These are phyloP conservation scores for Tripidium arundinaceum DNA, from an alignment of 202 grass and related monocot species.

Conservation along the genomic window DNA sequence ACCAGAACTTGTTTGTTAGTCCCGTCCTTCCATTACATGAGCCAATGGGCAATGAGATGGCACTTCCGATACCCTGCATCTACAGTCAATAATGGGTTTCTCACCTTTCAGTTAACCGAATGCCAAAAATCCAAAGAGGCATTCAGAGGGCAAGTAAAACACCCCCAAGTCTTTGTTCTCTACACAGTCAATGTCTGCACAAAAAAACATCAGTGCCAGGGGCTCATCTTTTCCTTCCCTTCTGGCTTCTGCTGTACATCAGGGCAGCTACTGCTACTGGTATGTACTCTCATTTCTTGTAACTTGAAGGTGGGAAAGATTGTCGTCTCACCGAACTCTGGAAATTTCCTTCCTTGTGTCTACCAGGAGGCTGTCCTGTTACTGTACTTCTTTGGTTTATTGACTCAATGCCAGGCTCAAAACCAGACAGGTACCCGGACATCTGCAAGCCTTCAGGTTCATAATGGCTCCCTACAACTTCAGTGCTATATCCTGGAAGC, in stretches of 20 bases:
- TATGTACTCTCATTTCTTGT: slow-evolving; percentile 50
- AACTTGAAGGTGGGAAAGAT: slow-evolving; percentile 58
- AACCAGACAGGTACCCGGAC: slow-evolving; percentile 13
- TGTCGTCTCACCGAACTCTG: slow-evolving; percentile 40
- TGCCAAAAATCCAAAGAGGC: slow-evolving; percentile 3
- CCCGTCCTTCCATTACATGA: slow-evolving; percentile 19
- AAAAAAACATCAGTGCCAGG: slow-evolving; percentile 4
- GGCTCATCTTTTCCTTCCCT: slow-evolving; percentile 17
- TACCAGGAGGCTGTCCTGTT: slow-evolving; percentile 27
- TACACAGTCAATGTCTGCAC: slow-evolving; percentile 33
- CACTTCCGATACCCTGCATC: background rate
- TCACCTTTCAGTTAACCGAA: slow-evolving; percentile 18
- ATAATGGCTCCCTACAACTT: slow-evolving; percentile 17
- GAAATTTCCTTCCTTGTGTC: slow-evolving; percentile 35
- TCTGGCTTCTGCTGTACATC: slow-evolving; percentile 30
- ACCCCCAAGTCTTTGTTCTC: background rate
- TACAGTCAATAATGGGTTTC: slow-evolving; percentile 20
- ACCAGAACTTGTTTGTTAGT: slow-evolving; percentile 28
- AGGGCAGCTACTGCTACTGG: slow-evolving; percentile 19
- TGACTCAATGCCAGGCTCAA: slow-evolving; percentile 15
- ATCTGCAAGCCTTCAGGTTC: slow-evolving; percentile 18
- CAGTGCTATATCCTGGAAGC: slow-evolving; percentile 12
- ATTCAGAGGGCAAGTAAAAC: slow-evolving; percentile 29
- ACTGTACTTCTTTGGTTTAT: slow-evolving; percentile 26
- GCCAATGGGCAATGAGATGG: slow-evolving; percentile 11